These are phyloP conservation scores for Entelexis sorbosivorans DNA, from an alignment of 1,139 yeast species.

Conservation along the genomic window DNA sequence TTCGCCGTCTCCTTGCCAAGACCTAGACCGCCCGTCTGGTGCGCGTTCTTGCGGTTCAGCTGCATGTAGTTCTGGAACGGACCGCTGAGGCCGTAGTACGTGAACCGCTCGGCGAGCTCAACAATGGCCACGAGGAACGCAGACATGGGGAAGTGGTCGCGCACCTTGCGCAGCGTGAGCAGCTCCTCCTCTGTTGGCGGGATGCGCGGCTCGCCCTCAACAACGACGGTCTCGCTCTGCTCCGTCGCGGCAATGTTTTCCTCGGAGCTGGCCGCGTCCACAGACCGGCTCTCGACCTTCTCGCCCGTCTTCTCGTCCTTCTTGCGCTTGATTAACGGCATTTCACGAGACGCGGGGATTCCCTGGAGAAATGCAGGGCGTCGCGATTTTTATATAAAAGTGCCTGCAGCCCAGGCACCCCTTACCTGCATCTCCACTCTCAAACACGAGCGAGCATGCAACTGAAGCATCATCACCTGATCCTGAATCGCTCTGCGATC, in stretches of 20 bases:
- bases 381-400: background rate
- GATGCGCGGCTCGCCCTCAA: constrained; percentile 22
- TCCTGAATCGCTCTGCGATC: no score
- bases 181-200: constrained; percentile 39
- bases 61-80: constrained; percentile 75
- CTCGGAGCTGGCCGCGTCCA: background rate
- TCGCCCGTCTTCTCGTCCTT: background rate
- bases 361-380: no score
- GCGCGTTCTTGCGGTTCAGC: constrained; percentile 26
- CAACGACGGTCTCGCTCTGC: background rate
- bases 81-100: constrained; percentile 71
- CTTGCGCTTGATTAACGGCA: constrained; percentile 1
- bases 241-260: background rate
- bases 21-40: constrained; percentile 49
- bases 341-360: background rate
- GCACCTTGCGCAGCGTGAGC: constrained; percentile 36
- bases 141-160: constrained; percentile 35
- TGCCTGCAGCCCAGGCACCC: background rate
- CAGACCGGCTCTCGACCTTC: background rate
- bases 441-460: background rate
- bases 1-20: constrained; percentile 58
- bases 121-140: constrained; percentile 70
- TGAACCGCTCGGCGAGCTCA: constrained; percentile 72
- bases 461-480: background rate
- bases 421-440: background rate